These are phyloP conservation scores for Kodamaea hsintzibuensis DNA, from an alignment of 805 yeast species.

Conservation along the genomic window DNA sequence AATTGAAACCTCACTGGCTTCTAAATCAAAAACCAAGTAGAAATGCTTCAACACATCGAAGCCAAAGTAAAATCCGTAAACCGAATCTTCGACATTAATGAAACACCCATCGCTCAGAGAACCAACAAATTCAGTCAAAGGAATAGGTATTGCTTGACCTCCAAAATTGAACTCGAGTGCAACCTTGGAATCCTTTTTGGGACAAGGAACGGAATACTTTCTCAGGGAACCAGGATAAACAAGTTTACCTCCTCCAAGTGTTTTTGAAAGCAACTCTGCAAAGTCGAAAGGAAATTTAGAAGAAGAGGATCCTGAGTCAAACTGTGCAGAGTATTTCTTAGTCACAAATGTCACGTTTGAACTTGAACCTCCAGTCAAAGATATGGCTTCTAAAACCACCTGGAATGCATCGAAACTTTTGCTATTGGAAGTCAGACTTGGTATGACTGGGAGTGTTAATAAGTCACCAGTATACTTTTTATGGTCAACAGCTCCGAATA, in stretches of 20 bases:
- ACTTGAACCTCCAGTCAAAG: conserved; percentile 8
- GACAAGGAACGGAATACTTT: not conserved
- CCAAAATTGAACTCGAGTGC: conserved; percentile 53
- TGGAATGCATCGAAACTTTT: not conserved
- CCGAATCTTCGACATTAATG: conserved; percentile 17
- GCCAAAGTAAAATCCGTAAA: conserved; percentile 49
- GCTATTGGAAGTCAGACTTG: not conserved
- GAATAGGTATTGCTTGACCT: conserved; percentile 55
- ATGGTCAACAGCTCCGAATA: conserved; percentile 47
- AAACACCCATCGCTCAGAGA: conserved; percentile 13
- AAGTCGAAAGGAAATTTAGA: not conserved
- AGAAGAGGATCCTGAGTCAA: not conserved
- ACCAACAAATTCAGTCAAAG: conserved; percentile 34
- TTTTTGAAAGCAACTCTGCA: not conserved
- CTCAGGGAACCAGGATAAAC: not conserved
- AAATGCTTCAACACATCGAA: conserved; percentile 64
- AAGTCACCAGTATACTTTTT: conserved; percentile 38
- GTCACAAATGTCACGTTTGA: not conserved
- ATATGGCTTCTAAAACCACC: conserved; percentile 15
- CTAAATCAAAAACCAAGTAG: conserved; percentile 65
- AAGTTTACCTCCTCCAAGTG: not conserved
- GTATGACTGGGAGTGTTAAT: conserved; percentile 30
- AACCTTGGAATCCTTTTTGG: conserved; percentile 14
- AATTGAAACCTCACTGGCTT: conserved; percentile 53
- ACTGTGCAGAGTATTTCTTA: not conserved